Percentiles rank a stretch among this genome's conserved stretches.
Evolutionary conservation across 2,329 filamentous ascomycete genomes (phyloP).

Genomic region (Rhinocladiella similis): DNA sequence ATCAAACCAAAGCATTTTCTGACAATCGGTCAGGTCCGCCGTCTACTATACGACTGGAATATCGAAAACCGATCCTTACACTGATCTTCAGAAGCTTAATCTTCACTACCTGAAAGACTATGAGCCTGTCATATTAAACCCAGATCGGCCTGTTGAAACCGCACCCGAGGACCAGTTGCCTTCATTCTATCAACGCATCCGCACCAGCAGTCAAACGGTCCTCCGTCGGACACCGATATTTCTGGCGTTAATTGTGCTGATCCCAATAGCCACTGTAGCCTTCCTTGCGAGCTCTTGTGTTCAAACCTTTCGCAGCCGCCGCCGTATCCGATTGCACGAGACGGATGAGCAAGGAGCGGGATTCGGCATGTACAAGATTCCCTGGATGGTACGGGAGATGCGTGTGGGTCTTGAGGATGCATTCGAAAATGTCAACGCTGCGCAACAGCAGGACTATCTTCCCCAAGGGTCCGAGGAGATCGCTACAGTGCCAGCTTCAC

Average conservation of each 20-base stretch:
- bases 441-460: slow-evolving; percentile 71
- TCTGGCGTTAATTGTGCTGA: slow-evolving; percentile 65
- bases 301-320: slow-evolving; percentile 72
- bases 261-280: slow-evolving; percentile 69
- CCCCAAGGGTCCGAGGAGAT: slow-evolving; percentile 56
- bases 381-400: slow-evolving; percentile 73
- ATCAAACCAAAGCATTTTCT: too few relatives aligned
- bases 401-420: slow-evolving; percentile 74
- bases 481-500: slow-evolving; percentile 25
- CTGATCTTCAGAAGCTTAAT: slow-evolving; percentile 64
- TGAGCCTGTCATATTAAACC: slow-evolving; percentile 73
- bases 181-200: slow-evolving; percentile 38
- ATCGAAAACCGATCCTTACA: slow-evolving; percentile 74
- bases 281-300: slow-evolving; percentile 75
- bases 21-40: slow-evolving; percentile 53
- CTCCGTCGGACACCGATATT: slow-evolving; percentile 63
- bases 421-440: slow-evolving; percentile 70
- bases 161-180: slow-evolving; percentile 39
- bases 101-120: slow-evolving; percentile 75
- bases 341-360: slow-evolving; percentile 67
- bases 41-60: slow-evolving; percentile 83
- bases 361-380: slow-evolving; percentile 71
- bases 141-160: slow-evolving; percentile 58
- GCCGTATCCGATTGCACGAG: slow-evolving; percentile 76
- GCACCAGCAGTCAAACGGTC: slow-evolving; percentile 37